Conservation (phyloP, 805 yeast genomes). For the Lachancea mirantina region DNA sequence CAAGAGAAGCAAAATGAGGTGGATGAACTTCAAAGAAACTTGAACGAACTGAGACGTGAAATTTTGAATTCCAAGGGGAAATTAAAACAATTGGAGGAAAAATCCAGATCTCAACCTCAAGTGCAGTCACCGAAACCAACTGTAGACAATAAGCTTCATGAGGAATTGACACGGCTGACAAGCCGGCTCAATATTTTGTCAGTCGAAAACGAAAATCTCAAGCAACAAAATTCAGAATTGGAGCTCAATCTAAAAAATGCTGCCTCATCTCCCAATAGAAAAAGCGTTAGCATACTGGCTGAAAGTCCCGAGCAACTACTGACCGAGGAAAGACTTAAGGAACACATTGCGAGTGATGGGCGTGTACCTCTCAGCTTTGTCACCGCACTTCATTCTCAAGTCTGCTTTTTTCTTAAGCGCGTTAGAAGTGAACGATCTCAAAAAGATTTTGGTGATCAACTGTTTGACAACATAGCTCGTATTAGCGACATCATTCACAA, state of each 20-base stretch:
- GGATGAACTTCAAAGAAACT: conserved; percentile 14
- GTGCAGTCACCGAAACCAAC: conserved; percentile 5
- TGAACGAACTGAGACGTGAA: conserved; percentile 10
- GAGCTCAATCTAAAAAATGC: conserved; percentile 33
- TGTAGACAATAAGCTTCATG: conserved; percentile 17
- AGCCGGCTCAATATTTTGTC: conserved; percentile 23
- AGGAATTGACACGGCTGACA: conserved; percentile 20
- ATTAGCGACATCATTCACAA: conserved; percentile 19
- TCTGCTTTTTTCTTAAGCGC: conserved; percentile 2
- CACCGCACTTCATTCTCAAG: conserved; percentile 3
- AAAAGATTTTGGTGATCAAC: conserved; percentile 11
- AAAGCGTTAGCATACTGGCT: background rate
- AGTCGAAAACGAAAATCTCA: conserved; percentile 31
- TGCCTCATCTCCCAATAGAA: background rate
- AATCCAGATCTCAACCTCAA: conserved; percentile 2
- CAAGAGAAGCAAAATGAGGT: conserved; percentile 16
- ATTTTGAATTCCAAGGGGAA: conserved; percentile 6
- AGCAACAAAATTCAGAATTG: conserved; percentile 39
- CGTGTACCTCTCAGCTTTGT: conserved; percentile 8
- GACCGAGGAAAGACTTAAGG: conserved; percentile 9
- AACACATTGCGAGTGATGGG: conserved; percentile 10
- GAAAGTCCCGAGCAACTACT: background rate
- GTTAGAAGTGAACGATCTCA: conserved; percentile 4
- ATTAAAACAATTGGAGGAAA: too few relatives aligned
- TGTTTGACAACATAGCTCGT: conserved; percentile 23